These are phyloP conservation scores for Didymella segeticola DNA, from an alignment of 2,329 filamentous ascomycete genomes.

Conservation along the genomic window DNA sequence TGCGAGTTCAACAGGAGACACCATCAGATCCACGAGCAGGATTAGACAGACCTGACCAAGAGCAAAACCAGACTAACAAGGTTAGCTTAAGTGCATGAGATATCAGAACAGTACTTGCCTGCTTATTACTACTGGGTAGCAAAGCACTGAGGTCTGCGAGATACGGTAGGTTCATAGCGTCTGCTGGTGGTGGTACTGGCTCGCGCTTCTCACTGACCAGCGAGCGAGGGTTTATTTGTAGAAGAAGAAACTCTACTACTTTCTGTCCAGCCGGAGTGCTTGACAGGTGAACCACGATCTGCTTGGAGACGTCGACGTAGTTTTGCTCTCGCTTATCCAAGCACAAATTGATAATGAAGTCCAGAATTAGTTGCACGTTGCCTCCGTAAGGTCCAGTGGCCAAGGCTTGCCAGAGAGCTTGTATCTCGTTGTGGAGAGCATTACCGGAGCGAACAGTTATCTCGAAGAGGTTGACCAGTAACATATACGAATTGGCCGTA, in stretches of 20 bases:
- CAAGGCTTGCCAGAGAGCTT: slow-evolving; percentile 95
- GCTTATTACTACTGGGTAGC: slow-evolving; percentile 41
- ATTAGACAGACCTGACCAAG: slow-evolving; percentile 93
- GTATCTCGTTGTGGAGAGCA: slow-evolving; percentile 92
- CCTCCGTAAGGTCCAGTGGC: slow-evolving; percentile 91
- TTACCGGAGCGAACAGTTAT: slow-evolving; percentile 93
- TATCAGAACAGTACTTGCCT: slow-evolving; percentile 22
- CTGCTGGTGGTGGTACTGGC: slow-evolving; percentile 64
- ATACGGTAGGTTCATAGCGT: slow-evolving; percentile 80
- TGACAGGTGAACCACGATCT: slow-evolving; percentile 95
- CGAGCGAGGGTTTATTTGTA: slow-evolving; percentile 92
- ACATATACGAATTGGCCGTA: slow-evolving; percentile 89
- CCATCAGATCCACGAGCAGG: slow-evolving; percentile 92
- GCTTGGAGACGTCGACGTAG: slow-evolving; percentile 97
- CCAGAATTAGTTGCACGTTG: slow-evolving; percentile 91
- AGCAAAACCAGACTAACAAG: slow-evolving; percentile 74
- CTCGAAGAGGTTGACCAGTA: slow-evolving; percentile 92
- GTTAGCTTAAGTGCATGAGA: slow-evolving; percentile 24
- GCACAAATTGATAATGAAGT: slow-evolving; percentile 95
- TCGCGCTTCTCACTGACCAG: slow-evolving; percentile 89
- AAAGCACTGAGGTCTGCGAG: slow-evolving; percentile 66
- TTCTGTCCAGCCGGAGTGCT: slow-evolving; percentile 85
- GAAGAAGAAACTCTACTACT: slow-evolving; percentile 89
- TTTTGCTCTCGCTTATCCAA: slow-evolving; percentile 95
- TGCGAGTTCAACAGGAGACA: slow-evolving; percentile 82